phyloP scores from a whole-genome alignment of 352 stramenopile genomes.

The Globisporangium nodosum region DNA sequence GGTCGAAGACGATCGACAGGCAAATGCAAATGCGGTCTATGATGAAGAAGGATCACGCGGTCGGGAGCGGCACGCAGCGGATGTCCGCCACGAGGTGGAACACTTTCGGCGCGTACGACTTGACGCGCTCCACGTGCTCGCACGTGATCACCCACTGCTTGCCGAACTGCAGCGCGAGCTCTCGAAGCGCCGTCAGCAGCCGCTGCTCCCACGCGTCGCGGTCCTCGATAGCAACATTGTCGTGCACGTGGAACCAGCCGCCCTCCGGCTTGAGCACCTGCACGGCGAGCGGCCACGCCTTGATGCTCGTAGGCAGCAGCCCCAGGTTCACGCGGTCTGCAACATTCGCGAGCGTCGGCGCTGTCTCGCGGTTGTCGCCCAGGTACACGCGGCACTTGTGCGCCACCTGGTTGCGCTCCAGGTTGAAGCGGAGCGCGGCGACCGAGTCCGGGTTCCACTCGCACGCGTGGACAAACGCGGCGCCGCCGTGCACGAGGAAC shows the following conservation, averaged over 20 bases:
- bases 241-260: constrained; percentile 95
- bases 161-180: constrained; percentile 37
- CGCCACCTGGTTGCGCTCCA: constrained; percentile 89
- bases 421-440: constrained; percentile 86
- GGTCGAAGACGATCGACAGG: background rate
- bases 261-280: constrained; percentile 84
- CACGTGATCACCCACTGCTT: constrained; percentile 76
- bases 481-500: constrained; percentile 89
- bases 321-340: constrained; percentile 94
- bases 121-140: constrained; percentile 87
- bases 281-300: constrained; percentile 91
- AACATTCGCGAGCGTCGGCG: constrained; percentile 61
- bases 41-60: background rate
- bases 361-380: constrained; percentile 87
- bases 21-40: background rate
- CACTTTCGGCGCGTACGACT: constrained; percentile 90
- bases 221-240: constrained; percentile 90
- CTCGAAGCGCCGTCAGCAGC: constrained; percentile 40
- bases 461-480: constrained; percentile 88
- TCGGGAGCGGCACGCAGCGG: constrained; percentile 21
- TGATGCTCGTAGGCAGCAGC: constrained; percentile 92
- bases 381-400: constrained; percentile 71
- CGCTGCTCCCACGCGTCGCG: constrained; percentile 69
- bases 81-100: constrained; percentile 88
- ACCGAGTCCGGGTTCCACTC: constrained; percentile 96